Base-by-base conservation (phyloP, 2,329 filamentous ascomycete genomes). In the Hymenoscyphus infarciens region DNA sequence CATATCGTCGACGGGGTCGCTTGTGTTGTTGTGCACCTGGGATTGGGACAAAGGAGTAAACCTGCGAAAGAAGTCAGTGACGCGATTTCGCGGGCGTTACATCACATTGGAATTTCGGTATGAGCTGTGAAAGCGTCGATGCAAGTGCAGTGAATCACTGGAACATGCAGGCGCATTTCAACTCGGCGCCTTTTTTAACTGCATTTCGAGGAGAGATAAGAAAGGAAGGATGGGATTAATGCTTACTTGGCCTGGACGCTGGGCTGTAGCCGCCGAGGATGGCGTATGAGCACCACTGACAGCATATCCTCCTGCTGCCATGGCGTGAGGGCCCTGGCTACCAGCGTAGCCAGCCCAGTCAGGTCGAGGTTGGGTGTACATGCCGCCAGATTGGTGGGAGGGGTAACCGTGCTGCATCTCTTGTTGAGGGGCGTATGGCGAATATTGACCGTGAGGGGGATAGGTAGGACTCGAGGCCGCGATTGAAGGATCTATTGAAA, bases 401-500 rank as follows among this genome's bases (percentile, higher is more conserved):
- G 83, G 81, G 72, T 92, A 92, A 72, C 84, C 84, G 72, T 96
- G 90, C 72, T 87, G 82, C 90, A 97, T 95, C 71, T 96, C 91
- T 82, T 92, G 89, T 69, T 87, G 88, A 69, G 88, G 88, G 63
- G 90, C 86, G 79, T 97, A 97, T 39, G 93, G 91, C 71, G 92
- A 94, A 78, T 96, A 96, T 76, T 90, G 87, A 66, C 83, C 81
- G 68, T 87, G 85, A 68, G 92, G 89, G 71, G 91, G 85, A 77
- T 96, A 97, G 73, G 91, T 93, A 65, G 94, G 93, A 83, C 92
- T 97, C 75, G 92, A 90, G 73, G 91, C 88, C 78, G 92, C 90
- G 77, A 97, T 97, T 78, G 92, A 96, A 75, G 93, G 92, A 96
- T 97, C 94, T 97, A 96, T 93, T 89, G 92, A 92, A 83, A 96